phyloP scores from a whole-genome alignment of 2,329 filamentous ascomycete genomes.

The Didymella exigua region DNA sequence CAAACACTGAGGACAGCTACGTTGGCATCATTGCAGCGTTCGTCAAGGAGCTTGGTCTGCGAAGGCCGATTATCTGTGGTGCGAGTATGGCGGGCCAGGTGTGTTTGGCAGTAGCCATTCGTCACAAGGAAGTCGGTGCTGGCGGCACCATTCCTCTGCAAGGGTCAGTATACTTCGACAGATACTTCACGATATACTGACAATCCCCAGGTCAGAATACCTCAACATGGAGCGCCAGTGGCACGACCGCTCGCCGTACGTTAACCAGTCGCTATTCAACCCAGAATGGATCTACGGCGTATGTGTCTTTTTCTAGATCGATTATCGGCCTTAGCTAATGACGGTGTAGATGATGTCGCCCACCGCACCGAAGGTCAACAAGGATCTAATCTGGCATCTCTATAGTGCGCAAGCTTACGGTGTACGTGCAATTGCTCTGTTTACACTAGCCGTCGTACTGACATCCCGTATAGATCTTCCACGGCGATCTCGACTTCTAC shows the following conservation, averaged over 20 bases:
- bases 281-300: constrained; percentile 57
- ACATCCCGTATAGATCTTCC: constrained; percentile 49
- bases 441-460: background rate
- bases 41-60: constrained; percentile 52
- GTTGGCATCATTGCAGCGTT: constrained; percentile 54
- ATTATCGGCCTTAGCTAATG: constrained; percentile 1
- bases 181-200: constrained; percentile 19
- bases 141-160: constrained; percentile 56
- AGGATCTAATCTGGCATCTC: constrained; percentile 57
- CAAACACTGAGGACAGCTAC: constrained; percentile 56
- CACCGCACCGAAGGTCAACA: constrained; percentile 52
- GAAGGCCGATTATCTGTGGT: constrained; percentile 57
- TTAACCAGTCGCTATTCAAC: constrained; percentile 57
- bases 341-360: constrained; percentile 52
- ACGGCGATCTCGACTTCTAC: constrained; percentile 59
- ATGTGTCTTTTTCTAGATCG: background rate
- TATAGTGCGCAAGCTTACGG: constrained; percentile 58
- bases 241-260: constrained; percentile 54
- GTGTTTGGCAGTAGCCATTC: constrained; percentile 55
- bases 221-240: constrained; percentile 53
- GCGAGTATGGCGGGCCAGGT: constrained; percentile 59
- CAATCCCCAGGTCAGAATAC: constrained; percentile 42
- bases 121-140: constrained; percentile 55
- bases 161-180: constrained; percentile 34
- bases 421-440: constrained; percentile 17